Conservation (phyloP, 805 yeast genomes). For the Wilhelminamyces savonicus region DNA sequence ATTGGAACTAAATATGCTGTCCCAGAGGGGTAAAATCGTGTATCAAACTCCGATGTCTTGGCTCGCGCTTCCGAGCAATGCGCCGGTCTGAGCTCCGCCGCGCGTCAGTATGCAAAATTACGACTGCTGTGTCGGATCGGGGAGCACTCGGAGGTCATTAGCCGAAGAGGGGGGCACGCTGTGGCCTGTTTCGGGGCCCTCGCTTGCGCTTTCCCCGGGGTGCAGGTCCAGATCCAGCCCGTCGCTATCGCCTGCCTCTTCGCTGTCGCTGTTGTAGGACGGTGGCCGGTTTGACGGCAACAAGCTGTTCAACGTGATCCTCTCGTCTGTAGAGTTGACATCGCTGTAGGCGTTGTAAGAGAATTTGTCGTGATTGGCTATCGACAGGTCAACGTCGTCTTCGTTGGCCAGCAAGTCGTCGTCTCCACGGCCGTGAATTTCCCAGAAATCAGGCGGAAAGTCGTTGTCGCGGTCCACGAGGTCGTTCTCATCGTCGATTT, state of each 20-base stretch:
- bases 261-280: conserved; percentile 16
- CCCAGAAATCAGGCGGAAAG: conserved; percentile 56
- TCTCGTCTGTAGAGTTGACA: conserved; percentile 29
- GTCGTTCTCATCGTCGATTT: conserved; percentile 46
- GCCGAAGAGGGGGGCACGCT: too few species aligned
- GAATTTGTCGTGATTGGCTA: conserved; percentile 25
- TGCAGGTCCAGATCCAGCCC: background rate
- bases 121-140: too few species aligned
- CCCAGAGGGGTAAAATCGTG: too few species aligned
- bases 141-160: too few species aligned
- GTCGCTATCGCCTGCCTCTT: conserved; percentile 1
- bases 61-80: too few species aligned
- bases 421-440: conserved; percentile 15
- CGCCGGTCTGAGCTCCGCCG: too few species aligned
- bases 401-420: conserved; percentile 5
- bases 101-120: too few species aligned
- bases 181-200: too few species aligned
- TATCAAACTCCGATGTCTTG: too few species aligned
- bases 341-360: conserved; percentile 38
- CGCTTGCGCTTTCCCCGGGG: too few species aligned
- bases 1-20: too few species aligned
- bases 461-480: conserved; percentile 37
- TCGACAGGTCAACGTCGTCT: conserved; percentile 4
- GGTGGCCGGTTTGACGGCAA: conserved; percentile 33
- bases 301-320: conserved; percentile 36